Evolutionary conservation across 139 green algal species (phyloP), one percentile per base, ranked within the genome.

Genomic region (Chlorella sp.): DNA sequence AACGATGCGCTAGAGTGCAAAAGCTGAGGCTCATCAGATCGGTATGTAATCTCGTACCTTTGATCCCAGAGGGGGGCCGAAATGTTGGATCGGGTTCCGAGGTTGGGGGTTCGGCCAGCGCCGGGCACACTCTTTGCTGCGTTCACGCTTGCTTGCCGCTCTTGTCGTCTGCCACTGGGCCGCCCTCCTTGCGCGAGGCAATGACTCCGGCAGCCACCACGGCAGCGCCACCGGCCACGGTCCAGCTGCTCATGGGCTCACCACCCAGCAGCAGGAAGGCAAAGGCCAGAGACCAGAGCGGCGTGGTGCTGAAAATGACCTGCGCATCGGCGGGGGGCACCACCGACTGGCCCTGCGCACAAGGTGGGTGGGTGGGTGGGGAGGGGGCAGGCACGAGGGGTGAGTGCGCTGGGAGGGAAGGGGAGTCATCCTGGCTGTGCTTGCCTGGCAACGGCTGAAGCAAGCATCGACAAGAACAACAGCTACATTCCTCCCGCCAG

Each of bases 251-350:
- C 54, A 90, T 32, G 3, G 68, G 62, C 75, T 90, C 86, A 1
- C 82, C 76, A 28, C 80, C 80, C 60, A 90, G 86, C 40, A 90
- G 60, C 34, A 85, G 11, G 3, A 34, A 70, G 40, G 86, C 82
- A 41, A 87, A 74, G 28, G 74, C 58, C 8, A 85, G 32, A 7
- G 81, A 85, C 86, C 86, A 90, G 36, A 90, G 82, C 3, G 86
- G 86, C 7, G 76, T 46, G 30, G 81, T 77, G 40, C 46, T 58
- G 67, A 90, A 90, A 43, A 88, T 85, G 69, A 90, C 51, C 65
- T 87, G 70, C 36, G 81, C 81, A 30, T 86, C 81, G 14, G 69
- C 81, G 20, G 81, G 70, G 24, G 81, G 72, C 70, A 86, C 81
- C n/a, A 74, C 72, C 28, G 69, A 64, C 81, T 81, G 70, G 70